phyloP scores from a whole-genome alignment of 805 yeast species.

The Ogataea ramenticola region DNA sequence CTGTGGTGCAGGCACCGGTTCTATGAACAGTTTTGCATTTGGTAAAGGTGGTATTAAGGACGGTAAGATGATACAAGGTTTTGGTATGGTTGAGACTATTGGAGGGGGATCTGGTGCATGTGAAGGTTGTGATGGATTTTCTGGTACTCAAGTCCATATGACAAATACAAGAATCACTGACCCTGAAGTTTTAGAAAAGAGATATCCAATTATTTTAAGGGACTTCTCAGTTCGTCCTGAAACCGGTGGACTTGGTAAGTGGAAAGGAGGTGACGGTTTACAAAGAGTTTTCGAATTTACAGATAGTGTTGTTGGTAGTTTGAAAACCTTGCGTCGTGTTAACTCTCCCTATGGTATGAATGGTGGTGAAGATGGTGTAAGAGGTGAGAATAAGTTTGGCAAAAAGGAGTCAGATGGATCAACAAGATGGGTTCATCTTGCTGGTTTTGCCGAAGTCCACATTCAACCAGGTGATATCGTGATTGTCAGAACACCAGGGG shows the following conservation, averaged over 20 bases:
- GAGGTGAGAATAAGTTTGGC: conserved; percentile 35
- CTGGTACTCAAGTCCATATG: conserved; percentile 46
- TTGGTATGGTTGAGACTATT: conserved; percentile 48
- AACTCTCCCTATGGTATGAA: conserved; percentile 46
- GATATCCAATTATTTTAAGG: conserved; percentile 41
- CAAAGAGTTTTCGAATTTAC: conserved; percentile 41
- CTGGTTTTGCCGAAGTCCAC: conserved; percentile 32
- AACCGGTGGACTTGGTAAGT: conserved; percentile 43
- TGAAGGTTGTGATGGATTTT: conserved; percentile 37
- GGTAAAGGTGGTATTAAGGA: conserved; percentile 43
- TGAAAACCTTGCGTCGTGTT: conserved; percentile 45
- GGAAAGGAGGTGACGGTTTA: conserved; percentile 45
- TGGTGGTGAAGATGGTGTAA: conserved; percentile 44
- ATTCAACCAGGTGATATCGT: conserved; percentile 31
- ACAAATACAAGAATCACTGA: conserved; percentile 51
- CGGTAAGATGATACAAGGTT: conserved; percentile 34
- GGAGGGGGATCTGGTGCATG: conserved; percentile 53
- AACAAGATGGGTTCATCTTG: conserved; percentile 26
- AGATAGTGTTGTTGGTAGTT: conserved; percentile 38
- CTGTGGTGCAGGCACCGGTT: conserved; percentile 86
- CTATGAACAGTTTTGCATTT: conserved; percentile 81
- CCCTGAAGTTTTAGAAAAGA: conserved; percentile 42
- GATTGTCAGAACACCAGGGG: conserved; percentile 7
- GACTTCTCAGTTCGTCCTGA: conserved; percentile 35
- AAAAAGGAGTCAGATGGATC: conserved; percentile 20